These are phyloP conservation scores for Chlamydomonas asymmetrica DNA, from an alignment of 139 green algal genomes.

Conservation along the genomic window DNA sequence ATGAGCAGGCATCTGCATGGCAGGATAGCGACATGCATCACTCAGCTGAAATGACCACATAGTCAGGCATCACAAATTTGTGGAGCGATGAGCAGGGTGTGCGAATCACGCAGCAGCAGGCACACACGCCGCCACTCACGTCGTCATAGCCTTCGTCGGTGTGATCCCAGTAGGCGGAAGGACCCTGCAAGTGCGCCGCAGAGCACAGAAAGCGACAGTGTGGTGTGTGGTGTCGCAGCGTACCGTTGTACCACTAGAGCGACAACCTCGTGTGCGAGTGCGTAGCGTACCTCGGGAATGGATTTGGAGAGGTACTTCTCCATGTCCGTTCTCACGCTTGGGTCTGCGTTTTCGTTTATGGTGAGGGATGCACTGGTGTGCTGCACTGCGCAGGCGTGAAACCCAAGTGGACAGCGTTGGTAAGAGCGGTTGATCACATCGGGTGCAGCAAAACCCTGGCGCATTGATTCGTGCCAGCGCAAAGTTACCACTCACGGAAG, in stretches of 20 bases:
- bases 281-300: slow-evolving; percentile 58
- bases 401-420: background rate
- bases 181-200: slow-evolving; percentile 31
- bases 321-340: slow-evolving; percentile 68
- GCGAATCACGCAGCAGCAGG: too few relatives aligned
- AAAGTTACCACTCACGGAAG: slow-evolving; percentile 43
- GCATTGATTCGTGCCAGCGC: background rate
- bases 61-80: background rate
- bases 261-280: background rate
- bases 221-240: background rate
- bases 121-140: slow-evolving; percentile 46
- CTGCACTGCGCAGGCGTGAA: slow-evolving; percentile 44
- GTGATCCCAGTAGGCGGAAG: slow-evolving; percentile 59
- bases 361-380: slow-evolving; percentile 69
- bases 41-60: slow-evolving; percentile 6
- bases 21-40: background rate
- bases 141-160: slow-evolving; percentile 68
- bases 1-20: background rate
- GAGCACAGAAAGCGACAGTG: background rate
- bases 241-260: background rate
- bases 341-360: slow-evolving; percentile 76
- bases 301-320: slow-evolving; percentile 65
- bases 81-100: too few relatives aligned
- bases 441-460: too few relatives aligned
- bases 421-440: background rate